Evolutionary conservation across 1,284 basidiomycete genomes (phyloP).

Genomic region (Mixia osmundae): DNA sequence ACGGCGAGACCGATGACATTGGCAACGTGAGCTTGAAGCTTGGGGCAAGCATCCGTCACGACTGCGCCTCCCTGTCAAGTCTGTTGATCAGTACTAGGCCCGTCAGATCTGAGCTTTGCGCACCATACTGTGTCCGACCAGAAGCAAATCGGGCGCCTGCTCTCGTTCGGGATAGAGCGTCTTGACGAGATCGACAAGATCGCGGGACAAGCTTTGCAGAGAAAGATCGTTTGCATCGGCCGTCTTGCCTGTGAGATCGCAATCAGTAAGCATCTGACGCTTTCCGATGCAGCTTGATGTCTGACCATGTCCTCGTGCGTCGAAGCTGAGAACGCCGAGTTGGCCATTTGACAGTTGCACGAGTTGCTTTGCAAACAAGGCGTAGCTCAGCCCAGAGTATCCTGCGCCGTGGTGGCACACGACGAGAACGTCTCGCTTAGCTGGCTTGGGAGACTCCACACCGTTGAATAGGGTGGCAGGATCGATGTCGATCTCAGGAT

Average conservation of each 20-base stretch:
- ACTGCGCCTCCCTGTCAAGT: conserved; percentile 52
- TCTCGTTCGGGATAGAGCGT: conserved; percentile 41
- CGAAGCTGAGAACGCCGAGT: conserved; percentile 59
- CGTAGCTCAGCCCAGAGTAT: conserved; percentile 68
- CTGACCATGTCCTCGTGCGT: conserved; percentile 73
- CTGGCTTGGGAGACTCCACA: conserved; percentile 20
- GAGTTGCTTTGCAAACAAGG: conserved; percentile 60
- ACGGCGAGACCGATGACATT: conserved; percentile 60
- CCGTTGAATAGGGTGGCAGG: conserved; percentile 18
- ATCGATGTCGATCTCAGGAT: no score
- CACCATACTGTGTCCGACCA: conserved; percentile 24
- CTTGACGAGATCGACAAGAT: conserved; percentile 42
- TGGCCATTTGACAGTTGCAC: conserved; percentile 37
- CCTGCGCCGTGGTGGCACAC: conserved; percentile 90
- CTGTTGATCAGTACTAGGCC: neutral
- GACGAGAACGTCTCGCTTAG: conserved; percentile 40
- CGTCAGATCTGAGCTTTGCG: conserved; percentile 10
- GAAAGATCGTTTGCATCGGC: conserved; percentile 39
- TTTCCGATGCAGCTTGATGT: neutral
- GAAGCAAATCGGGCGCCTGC: conserved; percentile 40
- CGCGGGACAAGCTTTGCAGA: conserved; percentile 41
- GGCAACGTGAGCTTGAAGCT: conserved; percentile 42
- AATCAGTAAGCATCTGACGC: neutral
- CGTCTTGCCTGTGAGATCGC: conserved; percentile 10
- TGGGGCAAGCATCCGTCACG: conserved; percentile 42